Percentiles rank a stretch among this genome's conserved stretches.
Conservation (phyloP, 148 eudicot species). For the Cornus suecica region DNA sequence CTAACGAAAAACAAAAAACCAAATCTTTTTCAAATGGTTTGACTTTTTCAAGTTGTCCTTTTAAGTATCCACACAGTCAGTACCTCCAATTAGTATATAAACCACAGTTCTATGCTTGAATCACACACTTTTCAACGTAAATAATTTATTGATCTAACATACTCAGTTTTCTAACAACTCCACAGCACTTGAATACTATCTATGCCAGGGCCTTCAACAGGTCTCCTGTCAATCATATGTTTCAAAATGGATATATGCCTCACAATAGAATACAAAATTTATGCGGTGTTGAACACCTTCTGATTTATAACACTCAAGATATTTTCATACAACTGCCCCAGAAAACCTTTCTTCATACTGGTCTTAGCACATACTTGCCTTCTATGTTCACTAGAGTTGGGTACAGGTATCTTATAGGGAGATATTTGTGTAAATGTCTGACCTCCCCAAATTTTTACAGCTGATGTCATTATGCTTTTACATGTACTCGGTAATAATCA, state of each 20-base stretch:
- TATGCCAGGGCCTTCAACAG: background rate
- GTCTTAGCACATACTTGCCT: no score
- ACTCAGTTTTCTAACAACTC: background rate
- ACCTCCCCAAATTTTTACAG: no score
- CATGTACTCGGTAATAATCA: no score
- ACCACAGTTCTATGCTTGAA: background rate
- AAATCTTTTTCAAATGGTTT: background rate
- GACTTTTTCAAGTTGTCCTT: background rate
- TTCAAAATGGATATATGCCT: background rate
- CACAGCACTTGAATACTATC: background rate
- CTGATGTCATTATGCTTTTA: no score
- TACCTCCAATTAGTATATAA: background rate
- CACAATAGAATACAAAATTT: no score
- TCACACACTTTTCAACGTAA: background rate
- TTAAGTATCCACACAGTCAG: background rate
- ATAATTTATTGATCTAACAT: no score
- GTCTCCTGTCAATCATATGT: background rate
- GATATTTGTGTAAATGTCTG: no score
- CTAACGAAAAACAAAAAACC: background rate
- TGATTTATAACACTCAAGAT: background rate
- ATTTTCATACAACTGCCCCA: background rate
- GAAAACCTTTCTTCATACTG: background rate
- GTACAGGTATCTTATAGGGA: no score
- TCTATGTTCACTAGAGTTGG: no score
- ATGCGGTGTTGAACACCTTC: no score